Evolutionary conservation across 345 rosid genomes (phyloP).

Genomic region (Theobroma cacao): DNA sequence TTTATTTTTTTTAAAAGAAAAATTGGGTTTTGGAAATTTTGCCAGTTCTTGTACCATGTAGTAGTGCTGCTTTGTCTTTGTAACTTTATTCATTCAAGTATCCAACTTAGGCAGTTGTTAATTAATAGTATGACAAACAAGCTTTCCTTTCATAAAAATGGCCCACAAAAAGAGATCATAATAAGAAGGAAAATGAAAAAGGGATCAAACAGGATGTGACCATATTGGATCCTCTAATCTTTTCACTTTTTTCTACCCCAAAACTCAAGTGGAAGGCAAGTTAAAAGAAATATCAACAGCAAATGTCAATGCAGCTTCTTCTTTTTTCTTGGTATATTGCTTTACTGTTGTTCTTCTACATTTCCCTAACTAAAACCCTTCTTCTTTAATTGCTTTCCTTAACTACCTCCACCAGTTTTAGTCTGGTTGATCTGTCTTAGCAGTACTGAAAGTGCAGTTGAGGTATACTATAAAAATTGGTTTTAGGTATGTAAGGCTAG

Average conservation of each 20-base stretch:
- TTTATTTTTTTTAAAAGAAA: not conserved
- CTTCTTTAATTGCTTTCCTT: not conserved
- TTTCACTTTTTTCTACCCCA: constrained; percentile 15
- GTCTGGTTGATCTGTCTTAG: not conserved
- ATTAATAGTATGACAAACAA: not conserved
- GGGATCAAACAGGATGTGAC: constrained; percentile 8
- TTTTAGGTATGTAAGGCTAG: not conserved
- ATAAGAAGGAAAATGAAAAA: not conserved
- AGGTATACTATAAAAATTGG: not conserved
- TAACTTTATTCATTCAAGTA: not conserved
- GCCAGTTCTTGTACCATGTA: not conserved
- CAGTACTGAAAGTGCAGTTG: not conserved
- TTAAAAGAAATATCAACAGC: not conserved
- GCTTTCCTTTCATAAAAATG: constrained; percentile 11
- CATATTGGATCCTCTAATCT: constrained; percentile 15
- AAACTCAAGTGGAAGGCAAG: not conserved
- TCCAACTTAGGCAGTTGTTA: not conserved
- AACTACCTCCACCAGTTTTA: constrained; percentile 13
- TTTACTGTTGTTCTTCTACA: no score
- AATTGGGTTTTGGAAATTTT: not conserved
- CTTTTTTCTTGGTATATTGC: not conserved
- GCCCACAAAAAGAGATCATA: constrained; percentile 6
- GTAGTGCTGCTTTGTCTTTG: constrained; percentile 1
- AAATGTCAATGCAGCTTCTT: not conserved
- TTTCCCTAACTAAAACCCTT: not conserved